These are phyloP conservation scores for Sugiyamaella chiloensis DNA, from an alignment of 805 yeast genomes.

Conservation along the genomic window DNA sequence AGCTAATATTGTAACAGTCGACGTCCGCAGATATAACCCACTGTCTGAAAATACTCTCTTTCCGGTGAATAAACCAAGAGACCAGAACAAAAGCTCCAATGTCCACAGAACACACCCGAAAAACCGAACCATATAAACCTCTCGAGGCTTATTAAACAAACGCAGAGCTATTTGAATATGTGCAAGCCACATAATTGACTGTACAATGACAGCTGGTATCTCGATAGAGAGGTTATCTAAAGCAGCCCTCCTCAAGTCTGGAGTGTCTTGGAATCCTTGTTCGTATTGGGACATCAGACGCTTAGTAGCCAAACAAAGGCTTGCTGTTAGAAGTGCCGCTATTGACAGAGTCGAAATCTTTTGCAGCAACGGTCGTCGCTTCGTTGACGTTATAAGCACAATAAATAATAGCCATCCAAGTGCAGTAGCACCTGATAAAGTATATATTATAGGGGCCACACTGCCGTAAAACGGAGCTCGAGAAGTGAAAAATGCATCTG, in stretches of 20 bases:
- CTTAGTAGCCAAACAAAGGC: conserved; percentile 45
- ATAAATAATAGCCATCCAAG: conserved; percentile 70
- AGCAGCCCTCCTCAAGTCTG: conserved; percentile 39
- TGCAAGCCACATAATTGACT: conserved; percentile 48
- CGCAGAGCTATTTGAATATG: conserved; percentile 50
- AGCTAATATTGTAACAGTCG: conserved; percentile 23
- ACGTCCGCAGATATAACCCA: not conserved
- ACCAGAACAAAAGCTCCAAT: conserved; percentile 30
- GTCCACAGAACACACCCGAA: conserved; percentile 36
- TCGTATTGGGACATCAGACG: conserved; percentile 50
- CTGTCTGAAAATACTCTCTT: not conserved
- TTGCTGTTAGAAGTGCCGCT: conserved; percentile 52
- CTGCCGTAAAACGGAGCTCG: conserved; percentile 32
- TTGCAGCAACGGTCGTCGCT: conserved; percentile 56
- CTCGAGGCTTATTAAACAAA: conserved; percentile 36
- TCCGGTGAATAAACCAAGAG: conserved; percentile 22
- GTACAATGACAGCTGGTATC: conserved; percentile 41
- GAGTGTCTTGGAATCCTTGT: conserved; percentile 51
- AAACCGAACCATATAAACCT: conserved; percentile 32
- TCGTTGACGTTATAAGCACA: conserved; percentile 52
- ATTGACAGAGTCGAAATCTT: conserved; percentile 55
- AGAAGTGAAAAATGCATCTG: not conserved
- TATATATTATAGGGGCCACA: conserved; percentile 33
- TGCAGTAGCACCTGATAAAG: conserved; percentile 33
- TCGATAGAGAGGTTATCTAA: conserved; percentile 39